Evolutionary conservation across 2,329 filamentous ascomycete species (phyloP).

Genomic region (Xylariaceae sp.): DNA sequence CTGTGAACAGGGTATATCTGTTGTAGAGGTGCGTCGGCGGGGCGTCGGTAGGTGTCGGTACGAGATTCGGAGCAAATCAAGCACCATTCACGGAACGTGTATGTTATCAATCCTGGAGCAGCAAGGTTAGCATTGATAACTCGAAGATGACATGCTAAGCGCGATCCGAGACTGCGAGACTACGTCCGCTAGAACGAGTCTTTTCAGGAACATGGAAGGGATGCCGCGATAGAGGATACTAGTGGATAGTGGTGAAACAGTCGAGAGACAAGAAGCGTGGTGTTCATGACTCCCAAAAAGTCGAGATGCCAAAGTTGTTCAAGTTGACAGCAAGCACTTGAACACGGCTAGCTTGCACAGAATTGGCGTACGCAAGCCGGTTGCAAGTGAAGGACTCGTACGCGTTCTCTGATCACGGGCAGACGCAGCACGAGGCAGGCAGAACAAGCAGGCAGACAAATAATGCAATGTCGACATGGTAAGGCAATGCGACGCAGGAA

Average conservation of each 20-base stretch:
- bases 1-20: too few relatives aligned
- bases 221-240: background rate
- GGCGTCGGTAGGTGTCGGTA: too few relatives aligned
- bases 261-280: conserved; percentile 7
- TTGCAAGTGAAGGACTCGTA: background rate
- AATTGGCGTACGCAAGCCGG: conserved; percentile 4
- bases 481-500: too few relatives aligned
- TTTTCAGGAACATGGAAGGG: background rate
- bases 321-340: background rate
- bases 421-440: conserved; percentile 7
- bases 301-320: conserved; percentile 5
- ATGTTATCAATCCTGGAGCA: too few relatives aligned
- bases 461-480: too few relatives aligned
- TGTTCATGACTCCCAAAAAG: conserved; percentile 18
- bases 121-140: background rate
- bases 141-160: background rate
- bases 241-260: background rate
- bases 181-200: conserved; percentile 3
- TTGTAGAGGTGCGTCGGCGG: too few relatives aligned
- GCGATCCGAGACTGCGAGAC: conserved; percentile 8
- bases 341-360: conserved; percentile 7
- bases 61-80: too few relatives aligned
- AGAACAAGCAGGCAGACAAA: conserved; percentile 2
- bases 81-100: conserved; percentile 5
- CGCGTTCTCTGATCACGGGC: conserved; percentile 6